Evolutionary conservation across 352 stramenopile species (phyloP), one percentile per base, ranked within the genome.

Genomic region (Globisporangium alternatum): DNA sequence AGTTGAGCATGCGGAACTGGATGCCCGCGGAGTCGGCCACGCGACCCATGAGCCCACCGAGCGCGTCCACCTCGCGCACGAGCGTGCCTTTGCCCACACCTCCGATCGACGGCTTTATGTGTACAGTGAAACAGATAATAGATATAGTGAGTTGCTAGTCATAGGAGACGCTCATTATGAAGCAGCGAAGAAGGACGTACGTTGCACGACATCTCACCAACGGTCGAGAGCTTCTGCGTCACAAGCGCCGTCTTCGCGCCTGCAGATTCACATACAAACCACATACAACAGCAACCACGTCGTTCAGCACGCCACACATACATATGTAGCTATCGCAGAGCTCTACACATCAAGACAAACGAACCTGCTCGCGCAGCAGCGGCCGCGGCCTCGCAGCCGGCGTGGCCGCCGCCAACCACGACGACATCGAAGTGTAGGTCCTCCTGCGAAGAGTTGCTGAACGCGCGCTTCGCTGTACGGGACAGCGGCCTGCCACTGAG

Each of bases 141-240:
- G 21, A 47, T 17, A 51, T n/a, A 21, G 21, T 19, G 5, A 43
- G 15, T 41, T 9, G 19, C 8, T 3, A 33, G 17, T 19, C 49
- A 37, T 9, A 21, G 7, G 25, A 10, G 13, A n/a, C 19, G n/a
- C 12, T 35, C 12, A 30, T 21, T 44, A 28, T 60, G n/a, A 21
- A 30, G n/a, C 8, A 17, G 4, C 33, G 33, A 44, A 45, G 17
- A 5, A 30, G 13, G 7, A 77, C 79, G 30, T 78, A 96, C 88
- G 77, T 99, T 99, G 85, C 97, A 99, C 15, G 88, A 98, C 70
- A 99, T 94, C 78, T 99, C 97, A 31, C 97, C 97, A 52, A 99
- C 77, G 12, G 96, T 99, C 41, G 97, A 86, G 15, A 98, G 74
- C 66, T 97, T 97, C 71, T 93, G 96, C 44, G 97, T 99, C 51